Percentiles rank a stretch among this genome's conserved stretches.
Conservation (phyloP, 2,329 filamentous ascomycete species). For the Dactylellina haptotyla region DNA sequence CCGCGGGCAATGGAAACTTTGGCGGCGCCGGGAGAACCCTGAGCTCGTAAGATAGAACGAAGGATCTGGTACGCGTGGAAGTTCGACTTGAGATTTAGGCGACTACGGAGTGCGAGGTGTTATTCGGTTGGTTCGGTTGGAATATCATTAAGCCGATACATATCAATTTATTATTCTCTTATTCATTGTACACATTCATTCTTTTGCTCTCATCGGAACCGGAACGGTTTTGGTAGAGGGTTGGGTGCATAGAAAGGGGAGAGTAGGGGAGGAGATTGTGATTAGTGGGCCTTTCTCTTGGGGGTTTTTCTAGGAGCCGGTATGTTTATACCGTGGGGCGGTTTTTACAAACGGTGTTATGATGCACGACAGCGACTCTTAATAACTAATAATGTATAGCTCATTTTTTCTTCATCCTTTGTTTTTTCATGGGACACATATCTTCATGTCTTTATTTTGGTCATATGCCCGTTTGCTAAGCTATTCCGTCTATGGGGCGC, state of each 20-base stretch:
- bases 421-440: background rate
- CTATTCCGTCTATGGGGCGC: too few relatives aligned
- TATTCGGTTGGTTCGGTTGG: background rate
- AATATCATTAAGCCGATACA: too few relatives aligned
- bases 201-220: background rate
- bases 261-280: background rate
- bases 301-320: background rate
- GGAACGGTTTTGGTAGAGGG: background rate
- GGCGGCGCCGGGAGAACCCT: constrained; percentile 40
- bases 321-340: background rate
- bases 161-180: background rate
- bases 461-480: background rate
- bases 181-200: constrained; percentile 39
- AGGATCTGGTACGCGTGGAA: background rate
- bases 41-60: constrained; percentile 5
- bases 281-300: background rate
- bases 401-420: background rate
- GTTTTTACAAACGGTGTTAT: constrained; percentile 2
- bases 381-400: constrained; percentile 3
- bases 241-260: constrained; percentile 14
- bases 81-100: too few relatives aligned
- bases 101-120: background rate
- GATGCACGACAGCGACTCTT: constrained; percentile 23
- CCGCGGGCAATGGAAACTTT: constrained; percentile 23
- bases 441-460: background rate